Percentiles rank a stretch among this genome's conserved stretches.
These are phyloP conservation scores for Aspergillus felis DNA, from an alignment of 2,329 filamentous ascomycete genomes.

Conservation along the genomic window DNA sequence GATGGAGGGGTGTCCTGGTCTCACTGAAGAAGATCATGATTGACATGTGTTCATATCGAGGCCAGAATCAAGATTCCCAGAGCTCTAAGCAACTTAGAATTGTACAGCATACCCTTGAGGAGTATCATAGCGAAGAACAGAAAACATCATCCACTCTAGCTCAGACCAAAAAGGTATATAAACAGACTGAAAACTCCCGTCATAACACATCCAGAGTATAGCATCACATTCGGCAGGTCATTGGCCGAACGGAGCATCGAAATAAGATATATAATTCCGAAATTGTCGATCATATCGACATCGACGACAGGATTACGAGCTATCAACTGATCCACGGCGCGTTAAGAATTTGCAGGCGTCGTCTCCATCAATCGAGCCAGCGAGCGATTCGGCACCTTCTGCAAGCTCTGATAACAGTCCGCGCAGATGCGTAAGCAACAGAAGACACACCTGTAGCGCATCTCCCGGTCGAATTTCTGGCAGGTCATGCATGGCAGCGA, in stretches of 20 bases:
- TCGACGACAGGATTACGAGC: background rate
- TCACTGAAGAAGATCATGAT: constrained; percentile 78
- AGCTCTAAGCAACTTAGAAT: background rate
- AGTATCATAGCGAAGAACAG: background rate
- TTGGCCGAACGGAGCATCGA: background rate
- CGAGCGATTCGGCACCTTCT: constrained; percentile 30
- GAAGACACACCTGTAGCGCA: constrained; percentile 39
- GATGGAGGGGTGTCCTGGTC: constrained; percentile 86
- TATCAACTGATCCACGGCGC: background rate
- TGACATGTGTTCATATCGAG: constrained; percentile 31
- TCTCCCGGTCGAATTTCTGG: constrained; percentile 34
- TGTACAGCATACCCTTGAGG: background rate
- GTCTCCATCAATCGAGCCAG: constrained; percentile 30
- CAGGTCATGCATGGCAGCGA: constrained; percentile 44
- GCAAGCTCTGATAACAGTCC: constrained; percentile 30
- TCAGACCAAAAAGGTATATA: background rate
- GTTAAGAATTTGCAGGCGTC: constrained; percentile 1
- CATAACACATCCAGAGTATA: constrained; percentile 8
- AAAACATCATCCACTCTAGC: constrained; percentile 1
- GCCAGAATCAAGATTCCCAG: constrained; percentile 2
- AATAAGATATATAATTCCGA: background rate
- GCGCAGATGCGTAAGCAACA: constrained; percentile 40
- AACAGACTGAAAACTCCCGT: constrained; percentile 7
- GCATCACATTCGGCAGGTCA: background rate
- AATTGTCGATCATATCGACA: background rate